These are phyloP conservation scores for Scenedesmus sp. DNA, from an alignment of 163 green algal genomes.

Conservation along the genomic window DNA sequence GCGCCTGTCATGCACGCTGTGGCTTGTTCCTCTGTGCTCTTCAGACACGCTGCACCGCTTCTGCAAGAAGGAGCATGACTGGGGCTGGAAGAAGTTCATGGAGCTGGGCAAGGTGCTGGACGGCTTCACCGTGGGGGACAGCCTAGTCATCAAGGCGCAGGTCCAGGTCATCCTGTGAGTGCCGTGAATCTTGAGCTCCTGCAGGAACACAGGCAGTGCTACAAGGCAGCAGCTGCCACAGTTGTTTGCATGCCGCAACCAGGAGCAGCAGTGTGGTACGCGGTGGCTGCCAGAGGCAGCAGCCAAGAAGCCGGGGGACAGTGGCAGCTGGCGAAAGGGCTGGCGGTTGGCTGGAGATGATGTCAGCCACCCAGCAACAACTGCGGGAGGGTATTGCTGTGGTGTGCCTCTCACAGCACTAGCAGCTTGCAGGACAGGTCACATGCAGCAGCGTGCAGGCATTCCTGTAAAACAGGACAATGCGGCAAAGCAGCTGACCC, in stretches of 20 bases:
- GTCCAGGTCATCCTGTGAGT: constrained; percentile 85
- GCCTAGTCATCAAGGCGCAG: constrained; percentile 98
- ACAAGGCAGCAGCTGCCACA: background rate
- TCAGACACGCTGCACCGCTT: constrained; percentile 98
- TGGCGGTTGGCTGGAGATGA: background rate
- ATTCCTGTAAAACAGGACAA: no score
- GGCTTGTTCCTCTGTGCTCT: background rate
- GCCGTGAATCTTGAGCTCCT: background rate
- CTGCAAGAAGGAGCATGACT: constrained; percentile 99
- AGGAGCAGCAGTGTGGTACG: background rate
- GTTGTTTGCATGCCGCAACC: background rate
- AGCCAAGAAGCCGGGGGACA: background rate
- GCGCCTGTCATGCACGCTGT: background rate
- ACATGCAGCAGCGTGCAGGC: no score
- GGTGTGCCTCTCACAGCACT: background rate
- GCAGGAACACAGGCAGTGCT: background rate
- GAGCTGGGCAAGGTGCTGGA: constrained; percentile 92
- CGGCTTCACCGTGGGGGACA: constrained; percentile 93
- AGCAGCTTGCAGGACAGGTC: no score
- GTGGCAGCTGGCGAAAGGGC: no score
- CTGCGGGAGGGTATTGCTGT: background rate
- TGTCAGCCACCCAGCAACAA: background rate
- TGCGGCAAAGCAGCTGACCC: no score
- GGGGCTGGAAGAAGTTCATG: constrained; percentile 99
- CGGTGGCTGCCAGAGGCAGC: background rate